A percentile compares a stretch with the other conserved stretches of the same genome.
These are phyloP conservation scores for Phytophthora aleatoria DNA, from an alignment of 352 stramenopile species.

Conservation along the genomic window DNA sequence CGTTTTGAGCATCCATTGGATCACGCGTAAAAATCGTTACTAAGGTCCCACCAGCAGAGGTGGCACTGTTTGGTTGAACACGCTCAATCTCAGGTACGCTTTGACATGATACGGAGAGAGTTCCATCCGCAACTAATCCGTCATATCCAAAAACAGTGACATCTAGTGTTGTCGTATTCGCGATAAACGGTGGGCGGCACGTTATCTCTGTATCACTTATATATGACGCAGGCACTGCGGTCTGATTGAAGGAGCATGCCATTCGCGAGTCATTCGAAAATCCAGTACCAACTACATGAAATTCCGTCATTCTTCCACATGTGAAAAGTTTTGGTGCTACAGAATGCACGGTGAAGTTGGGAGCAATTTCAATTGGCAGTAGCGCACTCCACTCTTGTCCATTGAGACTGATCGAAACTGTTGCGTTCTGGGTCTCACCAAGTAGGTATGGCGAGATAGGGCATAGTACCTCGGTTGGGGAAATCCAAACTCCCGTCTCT, in stretches of 20 bases:
- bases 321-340: constrained; percentile 29
- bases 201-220: constrained; percentile 37
- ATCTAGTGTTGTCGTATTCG: constrained; percentile 13
- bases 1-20: constrained; percentile 6
- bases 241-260: constrained; percentile 45
- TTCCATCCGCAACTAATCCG: constrained; percentile 29
- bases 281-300: constrained; percentile 39
- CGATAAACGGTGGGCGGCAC: constrained; percentile 37
- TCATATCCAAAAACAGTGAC: constrained; percentile 42
- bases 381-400: constrained; percentile 48
- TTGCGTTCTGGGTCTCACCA: neutral
- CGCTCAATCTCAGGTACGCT: constrained; percentile 23
- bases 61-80: constrained; percentile 26
- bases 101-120: constrained; percentile 21
- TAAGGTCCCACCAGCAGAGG: constrained; percentile 16
- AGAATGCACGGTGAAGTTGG: constrained; percentile 29
- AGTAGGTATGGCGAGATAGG: constrained; percentile 10
- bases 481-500: constrained; percentile 28
- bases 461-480: constrained; percentile 37
- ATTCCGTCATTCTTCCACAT: constrained; percentile 17
- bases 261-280: constrained; percentile 39
- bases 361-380: constrained; percentile 15
- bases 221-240: constrained; percentile 32
- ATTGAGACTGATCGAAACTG: constrained; percentile 49
- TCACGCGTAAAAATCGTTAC: constrained; percentile 27